phyloP scores from a whole-genome alignment of 148 eudicot genomes.

The Rhododendron simsii region DNA sequence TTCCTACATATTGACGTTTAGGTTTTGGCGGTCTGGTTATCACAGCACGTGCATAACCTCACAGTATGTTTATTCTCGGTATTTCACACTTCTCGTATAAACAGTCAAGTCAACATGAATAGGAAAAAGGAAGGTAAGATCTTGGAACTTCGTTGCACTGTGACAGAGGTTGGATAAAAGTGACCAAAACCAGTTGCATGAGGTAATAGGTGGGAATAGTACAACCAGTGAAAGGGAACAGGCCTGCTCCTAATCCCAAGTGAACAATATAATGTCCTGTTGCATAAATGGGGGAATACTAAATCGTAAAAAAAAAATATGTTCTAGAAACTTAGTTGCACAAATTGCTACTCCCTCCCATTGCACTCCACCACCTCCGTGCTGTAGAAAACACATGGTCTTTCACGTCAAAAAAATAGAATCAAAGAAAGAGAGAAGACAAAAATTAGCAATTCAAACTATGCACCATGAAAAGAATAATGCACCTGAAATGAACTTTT shows the following conservation, averaged over 20 bases:
- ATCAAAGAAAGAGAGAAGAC: background rate
- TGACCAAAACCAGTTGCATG: background rate
- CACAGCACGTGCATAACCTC: background rate
- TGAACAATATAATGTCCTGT: background rate
- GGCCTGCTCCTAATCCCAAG: background rate
- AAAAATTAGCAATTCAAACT: background rate
- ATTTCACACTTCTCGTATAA: background rate
- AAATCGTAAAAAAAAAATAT: no score
- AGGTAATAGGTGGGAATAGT: background rate
- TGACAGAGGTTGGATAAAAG: background rate
- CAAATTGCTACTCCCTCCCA: background rate
- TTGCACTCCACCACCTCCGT: background rate
- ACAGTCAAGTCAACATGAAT: background rate
- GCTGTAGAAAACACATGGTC: background rate
- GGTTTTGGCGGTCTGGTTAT: background rate
- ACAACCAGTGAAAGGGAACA: background rate
- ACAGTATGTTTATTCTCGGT: background rate
- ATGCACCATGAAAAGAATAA: background rate
- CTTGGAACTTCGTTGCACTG: background rate
- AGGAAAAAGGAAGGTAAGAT: background rate
- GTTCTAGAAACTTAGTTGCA: background rate
- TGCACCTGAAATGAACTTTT: conserved; percentile 97
- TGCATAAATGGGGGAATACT: background rate
- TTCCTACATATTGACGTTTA: background rate
- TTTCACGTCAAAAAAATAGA: background rate